phyloP scores from a whole-genome alignment of 345 rosid species.

The Firmiana major region DNA sequence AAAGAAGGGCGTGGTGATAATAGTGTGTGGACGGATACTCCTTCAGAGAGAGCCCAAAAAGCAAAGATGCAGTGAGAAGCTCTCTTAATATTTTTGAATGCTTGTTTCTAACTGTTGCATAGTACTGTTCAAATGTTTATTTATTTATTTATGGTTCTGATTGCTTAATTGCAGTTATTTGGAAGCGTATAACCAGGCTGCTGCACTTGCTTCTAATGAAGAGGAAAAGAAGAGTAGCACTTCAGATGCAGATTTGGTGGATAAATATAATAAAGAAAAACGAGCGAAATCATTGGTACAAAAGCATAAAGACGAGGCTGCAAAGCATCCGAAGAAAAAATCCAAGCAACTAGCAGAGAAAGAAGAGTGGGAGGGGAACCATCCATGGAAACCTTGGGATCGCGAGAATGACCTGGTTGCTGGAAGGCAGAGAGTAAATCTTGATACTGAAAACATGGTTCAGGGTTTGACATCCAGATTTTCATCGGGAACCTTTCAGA shows the following conservation, averaged over 20 bases:
- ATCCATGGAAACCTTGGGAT: constrained; percentile 99
- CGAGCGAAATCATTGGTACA: constrained; percentile 78
- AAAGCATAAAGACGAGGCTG: constrained; percentile 63
- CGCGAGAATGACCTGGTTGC: constrained; percentile 79
- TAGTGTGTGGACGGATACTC: constrained; percentile 85
- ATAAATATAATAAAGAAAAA: constrained; percentile 79
- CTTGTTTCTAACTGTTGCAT: neutral
- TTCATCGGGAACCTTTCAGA: constrained; percentile 74
- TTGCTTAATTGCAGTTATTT: constrained; percentile 49
- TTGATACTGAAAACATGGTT: constrained; percentile 63
- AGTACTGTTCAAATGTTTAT: neutral
- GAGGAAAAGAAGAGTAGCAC: constrained; percentile 41
- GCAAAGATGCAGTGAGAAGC: constrained; percentile 72
- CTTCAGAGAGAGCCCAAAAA: constrained; percentile 77
- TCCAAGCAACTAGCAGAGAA: constrained; percentile 45
- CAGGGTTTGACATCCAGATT: constrained; percentile 76
- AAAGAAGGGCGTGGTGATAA: constrained; percentile 93
- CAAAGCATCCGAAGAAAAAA: constrained; percentile 52
- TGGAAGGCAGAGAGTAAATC: constrained; percentile 63
- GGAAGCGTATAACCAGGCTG: constrained; percentile 81
- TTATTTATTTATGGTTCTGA: neutral
- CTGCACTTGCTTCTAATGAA: constrained; percentile 76
- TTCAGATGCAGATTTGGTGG: constrained; percentile 79
- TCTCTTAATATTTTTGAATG: neutral
- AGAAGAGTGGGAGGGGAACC: constrained; percentile 82